Base-by-base conservation (phyloP, 2,329 filamentous ascomycete species). In the Botryotinia narcissicola region DNA sequence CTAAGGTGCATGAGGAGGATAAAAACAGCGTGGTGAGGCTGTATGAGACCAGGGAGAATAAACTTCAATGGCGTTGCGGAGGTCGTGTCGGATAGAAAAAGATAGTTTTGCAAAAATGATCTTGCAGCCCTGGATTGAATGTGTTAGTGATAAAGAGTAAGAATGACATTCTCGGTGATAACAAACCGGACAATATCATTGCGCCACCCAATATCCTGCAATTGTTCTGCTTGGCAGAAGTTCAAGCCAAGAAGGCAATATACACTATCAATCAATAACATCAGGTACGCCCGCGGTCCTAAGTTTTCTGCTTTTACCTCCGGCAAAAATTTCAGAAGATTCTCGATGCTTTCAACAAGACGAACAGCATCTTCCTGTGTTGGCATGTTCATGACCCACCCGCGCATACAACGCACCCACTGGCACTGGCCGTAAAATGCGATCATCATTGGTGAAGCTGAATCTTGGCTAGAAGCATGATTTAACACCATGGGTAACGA, bases 1-100 rank as follows among this genome's bases (percentile, higher is more conserved):
- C 63, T 64, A 16, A 74, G 70, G 37, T 74, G 62, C 64, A 73
- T 73, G 25, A 74, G 66, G 22, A 73, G 59, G 66, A 74, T 74
- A 22, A 74, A 59, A 1, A 74, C 9, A 35, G 73, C 73, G 51
- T 73, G 73, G 20, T 73, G 46, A 10, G 73, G 70, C 40, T 73
- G 64, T 35, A 74, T 66, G 35, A 73, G 70, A 25, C 64, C 60
- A 35, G 64, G 44, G 7, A 73, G 40, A 37, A 61, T 57, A 59
- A 60, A 73, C 51, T 54, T 57, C n/a, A 62, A 40, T 37, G 70
- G 18, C 10, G 44, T 22, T 40, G 18, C n/a, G 2, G 46, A 54
- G 9, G 40, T 48, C 18, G 4, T 8, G 16, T 44, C 54, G 37
- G 59, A 73, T 20, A 62, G 12, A 62, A 20, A 37, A 25, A 70